Evolutionary conservation across 257 asterid genomes (phyloP).

Genomic region (Penstemon newberryi): DNA sequence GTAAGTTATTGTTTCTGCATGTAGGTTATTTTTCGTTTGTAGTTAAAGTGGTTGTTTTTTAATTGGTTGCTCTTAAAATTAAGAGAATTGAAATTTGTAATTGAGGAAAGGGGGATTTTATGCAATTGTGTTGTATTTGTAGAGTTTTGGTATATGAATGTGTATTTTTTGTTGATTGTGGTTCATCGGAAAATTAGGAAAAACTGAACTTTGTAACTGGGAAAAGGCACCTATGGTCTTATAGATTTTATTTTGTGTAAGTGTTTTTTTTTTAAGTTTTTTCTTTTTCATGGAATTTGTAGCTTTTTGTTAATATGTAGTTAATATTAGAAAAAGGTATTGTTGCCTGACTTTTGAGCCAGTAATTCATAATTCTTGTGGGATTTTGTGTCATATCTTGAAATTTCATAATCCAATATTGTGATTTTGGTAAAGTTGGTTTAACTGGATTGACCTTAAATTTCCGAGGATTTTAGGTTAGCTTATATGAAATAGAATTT

Average conservation of each 20-base stretch:
- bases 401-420: no score
- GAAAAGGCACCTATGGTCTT: background rate
- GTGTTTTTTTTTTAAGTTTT: no score
- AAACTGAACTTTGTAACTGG: background rate
- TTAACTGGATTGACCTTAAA: no score
- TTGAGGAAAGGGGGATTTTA: background rate
- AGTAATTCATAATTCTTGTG: no score
- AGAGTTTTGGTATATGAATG: background rate
- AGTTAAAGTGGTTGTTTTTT: background rate
- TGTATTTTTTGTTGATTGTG: background rate
- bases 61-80: slow-evolving; percentile 2
- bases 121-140: background rate
- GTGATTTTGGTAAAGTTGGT: no score
- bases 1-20: slow-evolving; percentile 27
- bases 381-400: no score
- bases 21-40: slow-evolving; percentile 18
- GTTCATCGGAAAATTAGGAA: background rate
- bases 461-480: no score
- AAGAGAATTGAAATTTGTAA: background rate
- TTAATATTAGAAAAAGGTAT: no score
- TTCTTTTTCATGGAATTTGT: no score
- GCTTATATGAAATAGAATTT: no score
- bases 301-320: no score
- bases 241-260: background rate
- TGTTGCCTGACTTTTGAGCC: no score